Percentiles rank a stretch among this genome's conserved stretches.
Conservation (phyloP, 2,329 filamentous ascomycete genomes). For the Juglanconis sp. region DNA sequence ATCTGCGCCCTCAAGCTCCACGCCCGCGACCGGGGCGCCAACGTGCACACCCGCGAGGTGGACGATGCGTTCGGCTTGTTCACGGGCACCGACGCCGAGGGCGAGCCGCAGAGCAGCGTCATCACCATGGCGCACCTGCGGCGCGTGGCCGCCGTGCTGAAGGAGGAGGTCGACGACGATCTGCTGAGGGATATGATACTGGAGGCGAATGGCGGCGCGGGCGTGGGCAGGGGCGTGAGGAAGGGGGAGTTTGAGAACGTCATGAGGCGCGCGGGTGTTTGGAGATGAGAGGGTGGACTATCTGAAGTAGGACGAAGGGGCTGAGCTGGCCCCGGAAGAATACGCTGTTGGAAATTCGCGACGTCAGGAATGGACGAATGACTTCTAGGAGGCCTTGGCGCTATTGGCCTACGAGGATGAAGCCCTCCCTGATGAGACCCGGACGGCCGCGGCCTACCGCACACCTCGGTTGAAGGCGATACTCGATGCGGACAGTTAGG, state of each 20-base stretch:
- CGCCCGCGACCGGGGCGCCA: conserved; percentile 47
- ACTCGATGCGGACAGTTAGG: too few relatives aligned
- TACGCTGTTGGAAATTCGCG: background rate
- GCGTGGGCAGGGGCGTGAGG: conserved; percentile 67
- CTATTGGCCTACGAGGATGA: too few relatives aligned
- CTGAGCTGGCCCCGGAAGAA: background rate
- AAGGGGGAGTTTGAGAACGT: conserved; percentile 81
- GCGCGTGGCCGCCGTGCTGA: conserved; percentile 74
- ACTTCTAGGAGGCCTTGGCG: too few relatives aligned
- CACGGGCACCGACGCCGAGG: conserved; percentile 47
- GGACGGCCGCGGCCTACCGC: too few relatives aligned
- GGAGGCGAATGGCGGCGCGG: conserved; percentile 82
- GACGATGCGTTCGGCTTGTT: conserved; percentile 82
- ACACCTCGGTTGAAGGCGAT: too few relatives aligned
- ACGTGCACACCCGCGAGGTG: conserved; percentile 61
- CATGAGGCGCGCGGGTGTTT: conserved; percentile 80
- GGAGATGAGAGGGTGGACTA: conserved; percentile 74
- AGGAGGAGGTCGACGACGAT: conserved; percentile 80
- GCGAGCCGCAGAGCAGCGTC: conserved; percentile 29
- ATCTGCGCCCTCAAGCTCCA: conserved; percentile 86
- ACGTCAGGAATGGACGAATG: background rate
- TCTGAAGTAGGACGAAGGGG: conserved; percentile 58
- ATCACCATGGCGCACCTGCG: conserved; percentile 79
- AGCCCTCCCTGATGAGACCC: too few relatives aligned
- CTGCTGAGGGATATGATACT: conserved; percentile 89